A percentile compares a stretch with the other conserved stretches of the same genome.
Conservation (phyloP, 2,329 filamentous ascomycete genomes). For the Trichoderma sp. region DNA sequence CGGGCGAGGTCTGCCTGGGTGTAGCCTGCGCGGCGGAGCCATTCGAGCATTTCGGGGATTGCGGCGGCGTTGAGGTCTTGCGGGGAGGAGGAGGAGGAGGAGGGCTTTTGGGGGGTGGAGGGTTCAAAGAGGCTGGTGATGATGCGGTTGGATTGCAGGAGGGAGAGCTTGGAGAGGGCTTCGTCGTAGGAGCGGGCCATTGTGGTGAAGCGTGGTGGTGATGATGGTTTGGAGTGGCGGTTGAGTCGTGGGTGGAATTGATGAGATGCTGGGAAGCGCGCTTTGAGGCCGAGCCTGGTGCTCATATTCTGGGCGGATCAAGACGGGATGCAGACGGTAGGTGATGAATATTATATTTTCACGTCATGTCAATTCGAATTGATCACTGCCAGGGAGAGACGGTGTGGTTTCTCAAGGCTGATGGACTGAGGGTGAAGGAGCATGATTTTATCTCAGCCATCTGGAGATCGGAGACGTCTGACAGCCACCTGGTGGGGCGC, state of each 20-base stretch:
- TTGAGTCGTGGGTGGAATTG: background rate
- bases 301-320: slow-evolving; percentile 4
- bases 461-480: no score
- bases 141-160: slow-evolving; percentile 77
- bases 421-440: background rate
- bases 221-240: background rate
- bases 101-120: no score
- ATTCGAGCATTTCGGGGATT: slow-evolving; percentile 79
- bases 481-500: no score
- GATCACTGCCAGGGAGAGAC: background rate
- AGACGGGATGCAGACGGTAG: background rate
- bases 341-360: background rate
- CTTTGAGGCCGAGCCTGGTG: slow-evolving; percentile 11
- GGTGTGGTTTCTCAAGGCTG: background rate
- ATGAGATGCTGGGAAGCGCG: slow-evolving; percentile 1
- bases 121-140: slow-evolving; percentile 55
- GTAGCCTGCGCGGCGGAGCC: slow-evolving; percentile 76
- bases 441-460: no score
- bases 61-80: slow-evolving; percentile 69
- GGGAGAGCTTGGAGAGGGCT: slow-evolving; percentile 73
- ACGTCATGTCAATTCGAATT: background rate
- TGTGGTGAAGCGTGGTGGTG: slow-evolving; percentile 13
- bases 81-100: no score
- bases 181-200: slow-evolving; percentile 55
- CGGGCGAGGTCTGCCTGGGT: slow-evolving; percentile 50